Base-by-base conservation (phyloP, 345 rosid species). In the Hibiscus trionum region DNA sequence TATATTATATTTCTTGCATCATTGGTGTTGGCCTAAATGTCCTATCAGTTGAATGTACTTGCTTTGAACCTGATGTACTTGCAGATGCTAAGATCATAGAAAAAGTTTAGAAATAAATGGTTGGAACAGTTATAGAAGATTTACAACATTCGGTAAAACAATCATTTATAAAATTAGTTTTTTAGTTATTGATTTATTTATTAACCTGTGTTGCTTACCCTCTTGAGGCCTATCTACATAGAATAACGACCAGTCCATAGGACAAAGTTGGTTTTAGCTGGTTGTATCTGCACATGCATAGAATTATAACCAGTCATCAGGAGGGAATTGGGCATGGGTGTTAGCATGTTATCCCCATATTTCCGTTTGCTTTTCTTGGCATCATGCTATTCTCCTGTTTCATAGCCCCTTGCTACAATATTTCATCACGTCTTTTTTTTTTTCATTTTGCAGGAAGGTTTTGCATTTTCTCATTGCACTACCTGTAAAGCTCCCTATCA, bases 391-490 rank as follows among this genome's bases (percentile, higher is more conserved):
- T 68, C 21, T 67, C 10, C 27, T 50, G 3, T 8, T 29, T 67
- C 58, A 1, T 50, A 42, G 46, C 11, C 11, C 55, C 59, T 29
- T 7, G 59, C 24, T 67, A 16, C 70, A 11, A 14, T 46, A 46
- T 26, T 3, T 47, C 42, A 49, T 49, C 31, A 37, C 15, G 0
- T 65, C 7, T 14, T 33, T 46, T 9, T 39, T 3, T 53, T 8
- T 4, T n/a, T 71, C 49, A 11, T 71, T 26, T 46, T 85, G 74
- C 88, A 96, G 98, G 99, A 96, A 91, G 97, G 98, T 55, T 93
- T 92, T 83, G 98, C 99, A 69, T 96, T 96, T 89, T 93, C 98
- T 58, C 99, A 96, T 80, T 96, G 99, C 81, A 96, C 98, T 50
- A 96, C 98, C 81, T 96, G 99, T 86, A 96, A 96, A 87, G 92